These are phyloP conservation scores for Podila epicladia DNA, from an alignment of 192 early-diverging fungal genomes.

Conservation along the genomic window DNA sequence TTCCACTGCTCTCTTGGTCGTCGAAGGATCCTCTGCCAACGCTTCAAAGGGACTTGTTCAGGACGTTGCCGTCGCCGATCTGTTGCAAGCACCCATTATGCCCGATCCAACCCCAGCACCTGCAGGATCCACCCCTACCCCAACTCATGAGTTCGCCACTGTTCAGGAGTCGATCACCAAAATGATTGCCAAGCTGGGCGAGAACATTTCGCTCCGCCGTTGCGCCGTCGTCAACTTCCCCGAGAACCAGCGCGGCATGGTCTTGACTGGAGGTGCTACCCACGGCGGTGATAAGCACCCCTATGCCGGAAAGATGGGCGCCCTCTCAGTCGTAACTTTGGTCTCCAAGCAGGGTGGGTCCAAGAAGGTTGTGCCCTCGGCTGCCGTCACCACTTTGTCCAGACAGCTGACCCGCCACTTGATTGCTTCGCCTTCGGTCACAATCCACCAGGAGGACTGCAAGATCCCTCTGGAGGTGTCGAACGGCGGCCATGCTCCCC, in stretches of 20 bases:
- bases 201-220: constrained; percentile 88
- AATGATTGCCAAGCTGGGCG: constrained; percentile 87
- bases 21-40: constrained; percentile 16
- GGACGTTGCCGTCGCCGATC: constrained; percentile 40
- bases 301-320: constrained; percentile 81
- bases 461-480: constrained; percentile 54
- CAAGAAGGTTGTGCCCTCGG: constrained; percentile 35
- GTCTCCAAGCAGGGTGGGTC: constrained; percentile 40
- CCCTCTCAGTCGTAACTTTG: constrained; percentile 72
- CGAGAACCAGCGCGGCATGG: constrained; percentile 43
- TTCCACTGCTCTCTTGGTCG: constrained; percentile 60
- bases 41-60: constrained; percentile 39
- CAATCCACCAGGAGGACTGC: constrained; percentile 57
- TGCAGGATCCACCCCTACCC: constrained; percentile 9
- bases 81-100: constrained; percentile 61
- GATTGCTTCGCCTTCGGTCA: constrained; percentile 81
- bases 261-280: constrained; percentile 72
- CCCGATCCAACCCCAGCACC: constrained; percentile 54
- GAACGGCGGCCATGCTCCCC: constrained; percentile 44
- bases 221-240: constrained; percentile 56
- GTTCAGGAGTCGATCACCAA: constrained; percentile 75
- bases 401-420: constrained; percentile 87
- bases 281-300: constrained; percentile 72
- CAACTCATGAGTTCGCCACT: constrained; percentile 43
- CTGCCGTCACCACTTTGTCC: constrained; percentile 64